Conservation (phyloP, 768 basidiomycete genomes). For the Mycena rebaudengoi region DNA sequence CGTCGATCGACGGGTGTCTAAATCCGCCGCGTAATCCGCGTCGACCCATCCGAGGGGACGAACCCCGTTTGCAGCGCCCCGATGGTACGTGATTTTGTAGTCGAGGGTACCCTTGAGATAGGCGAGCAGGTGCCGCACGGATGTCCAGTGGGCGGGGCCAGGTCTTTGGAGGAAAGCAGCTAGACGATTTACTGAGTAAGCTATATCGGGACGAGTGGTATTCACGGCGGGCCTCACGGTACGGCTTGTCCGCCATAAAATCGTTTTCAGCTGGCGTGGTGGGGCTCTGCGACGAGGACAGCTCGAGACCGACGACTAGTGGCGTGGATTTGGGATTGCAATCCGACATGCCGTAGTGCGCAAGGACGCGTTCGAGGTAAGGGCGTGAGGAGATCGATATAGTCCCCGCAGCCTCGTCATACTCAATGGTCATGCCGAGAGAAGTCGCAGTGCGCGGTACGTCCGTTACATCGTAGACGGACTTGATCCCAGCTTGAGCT, state of each 20-base stretch:
- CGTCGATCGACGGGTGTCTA: constrained; percentile 28
- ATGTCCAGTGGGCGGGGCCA: constrained; percentile 42
- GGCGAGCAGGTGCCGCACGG: constrained; percentile 40
- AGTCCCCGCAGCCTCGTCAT: constrained; percentile 20
- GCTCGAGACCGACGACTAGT: constrained; percentile 22
- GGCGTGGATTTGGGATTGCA: constrained; percentile 34
- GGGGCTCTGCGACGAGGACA: constrained; percentile 17
- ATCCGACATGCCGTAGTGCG: constrained; percentile 25
- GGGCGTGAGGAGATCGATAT: constrained; percentile 18
- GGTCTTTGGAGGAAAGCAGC: constrained; percentile 34
- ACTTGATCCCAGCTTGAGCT: constrained; percentile 9
- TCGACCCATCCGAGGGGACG: constrained; percentile 25
- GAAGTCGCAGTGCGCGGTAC: constrained; percentile 31
- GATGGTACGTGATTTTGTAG: constrained; percentile 31
- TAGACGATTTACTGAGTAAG: constrained; percentile 28
- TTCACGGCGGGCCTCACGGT: constrained; percentile 22
- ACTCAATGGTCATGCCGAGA: constrained; percentile 10
- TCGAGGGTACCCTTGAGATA: constrained; percentile 44
- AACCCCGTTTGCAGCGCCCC: neutral
- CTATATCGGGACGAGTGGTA: constrained; percentile 34
- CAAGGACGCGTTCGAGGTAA: constrained; percentile 25
- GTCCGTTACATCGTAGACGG: constrained; percentile 30
- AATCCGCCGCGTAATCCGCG: neutral
- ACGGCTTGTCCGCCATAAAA: constrained; percentile 36
- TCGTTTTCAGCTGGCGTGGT: neutral